Evolutionary conservation across 2,329 filamentous ascomycete species (phyloP), one percentile per base, ranked within the genome.

Genomic region (Fusarium bulbicola): DNA sequence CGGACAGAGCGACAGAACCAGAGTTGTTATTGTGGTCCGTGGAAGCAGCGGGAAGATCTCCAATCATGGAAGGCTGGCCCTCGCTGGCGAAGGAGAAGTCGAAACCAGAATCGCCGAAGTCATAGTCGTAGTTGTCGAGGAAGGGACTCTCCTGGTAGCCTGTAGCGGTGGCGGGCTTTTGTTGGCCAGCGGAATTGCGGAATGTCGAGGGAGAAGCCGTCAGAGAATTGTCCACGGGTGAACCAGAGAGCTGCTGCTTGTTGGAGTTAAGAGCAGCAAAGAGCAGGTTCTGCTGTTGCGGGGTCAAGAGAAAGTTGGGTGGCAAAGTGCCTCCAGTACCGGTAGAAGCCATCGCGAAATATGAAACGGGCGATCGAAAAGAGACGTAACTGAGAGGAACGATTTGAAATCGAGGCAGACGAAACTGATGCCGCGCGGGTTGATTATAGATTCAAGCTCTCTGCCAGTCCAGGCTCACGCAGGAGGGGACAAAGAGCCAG

Each of bases 211-310:
- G 82, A 66, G 88, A 85, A 76, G 88, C 77, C 54, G 86, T 82
- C 61, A 84, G 69, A 30, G 79, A 76, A 66, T 84, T 83, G 67
- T 78, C 80, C n/a, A 80, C 73, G 28, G 82, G 74, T 40, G 80
- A 76, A 68, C 80, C 76, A 20, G 84, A 82, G 10, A 67, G 42
- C 61, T 78, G 77, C 65, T 80, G 80, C 62, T 83, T 89, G 79
- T 94, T 94, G 73, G 92, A 92, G 74, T 92, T 92, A 75, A 95
- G 89, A 50, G 93, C 92, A 67, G 92, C 91, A 72, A 93, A 91
- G 49, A 95, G 86, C 67, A 95, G 86, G 78, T 89, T 91, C 85
- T 95, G 92, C 82, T 95, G 92, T 79, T 93, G 90, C 71, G 91
- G 91, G 68, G 92, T 93, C 75, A 95, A 88, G 78, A 91, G 90